A percentile compares a stretch with the other conserved stretches of the same genome.
These are phyloP conservation scores for Carallia pectinifolia DNA, from an alignment of 345 rosid species.

Conservation along the genomic window DNA sequence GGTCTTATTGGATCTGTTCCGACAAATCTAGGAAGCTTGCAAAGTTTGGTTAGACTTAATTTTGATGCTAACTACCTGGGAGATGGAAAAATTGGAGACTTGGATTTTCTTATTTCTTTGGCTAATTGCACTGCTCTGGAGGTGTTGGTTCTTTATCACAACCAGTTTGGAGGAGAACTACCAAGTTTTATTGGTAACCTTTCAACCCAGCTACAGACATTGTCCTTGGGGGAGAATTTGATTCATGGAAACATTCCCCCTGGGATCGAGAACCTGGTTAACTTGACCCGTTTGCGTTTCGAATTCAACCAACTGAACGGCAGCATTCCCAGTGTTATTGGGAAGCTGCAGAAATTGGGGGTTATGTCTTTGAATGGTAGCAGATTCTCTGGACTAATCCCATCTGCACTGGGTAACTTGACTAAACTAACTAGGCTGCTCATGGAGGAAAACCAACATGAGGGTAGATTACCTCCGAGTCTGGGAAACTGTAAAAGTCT, in stretches of 20 bases:
- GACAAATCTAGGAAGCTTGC: neutral
- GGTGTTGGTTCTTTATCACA: neutral
- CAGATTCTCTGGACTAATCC: constrained; percentile 21
- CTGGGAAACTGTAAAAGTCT: constrained; percentile 26
- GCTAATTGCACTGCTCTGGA: neutral
- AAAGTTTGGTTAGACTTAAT: neutral
- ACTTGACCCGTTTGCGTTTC: neutral
- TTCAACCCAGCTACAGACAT: neutral
- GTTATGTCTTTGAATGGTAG: neutral
- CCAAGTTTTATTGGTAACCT: constrained; percentile 18
- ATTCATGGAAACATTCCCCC: constrained; percentile 21
- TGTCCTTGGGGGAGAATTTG: constrained; percentile 2
- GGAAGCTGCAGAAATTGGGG: constrained; percentile 16
- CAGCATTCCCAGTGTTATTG: constrained; percentile 9
- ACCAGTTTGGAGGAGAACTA: constrained; percentile 9
- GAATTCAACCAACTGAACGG: constrained; percentile 12
- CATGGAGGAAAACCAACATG: constrained; percentile 19
- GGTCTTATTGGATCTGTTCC: constrained; percentile 5
- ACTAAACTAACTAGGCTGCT: constrained; percentile 6
- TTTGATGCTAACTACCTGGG: neutral
- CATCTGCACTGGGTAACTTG: constrained; percentile 28
- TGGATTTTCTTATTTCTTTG: constrained; percentile 9
- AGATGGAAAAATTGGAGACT: neutral
- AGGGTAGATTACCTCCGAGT: constrained; percentile 34
- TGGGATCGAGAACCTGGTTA: constrained; percentile 21